Evolutionary conservation across 192 early-diverging fungal genomes (phyloP), one percentile per base, ranked within the genome.

Genomic region (Phlyctochytrium bullatum): DNA sequence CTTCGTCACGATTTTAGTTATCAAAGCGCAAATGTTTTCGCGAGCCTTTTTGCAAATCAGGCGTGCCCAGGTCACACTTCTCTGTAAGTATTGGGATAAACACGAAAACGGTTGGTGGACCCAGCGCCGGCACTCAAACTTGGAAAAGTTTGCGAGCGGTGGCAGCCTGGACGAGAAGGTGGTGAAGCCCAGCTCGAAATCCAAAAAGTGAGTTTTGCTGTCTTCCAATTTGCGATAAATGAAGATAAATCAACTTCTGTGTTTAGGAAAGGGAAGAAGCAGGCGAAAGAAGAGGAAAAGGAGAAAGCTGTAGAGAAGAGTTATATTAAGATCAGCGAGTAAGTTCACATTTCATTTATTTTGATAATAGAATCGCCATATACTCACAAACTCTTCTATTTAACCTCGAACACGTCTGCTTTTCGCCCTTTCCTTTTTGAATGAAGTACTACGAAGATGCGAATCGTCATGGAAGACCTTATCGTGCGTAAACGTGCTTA

Each of bases 11-110:
- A 31, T 61, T 35, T 52, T 58, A 80, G 83, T 85, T 16, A 68
- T 85, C 34, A 73, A 78, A 34, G 77, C 78, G 1, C 83, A 85
- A 52, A 2, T 52, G n/a, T 72, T 75, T 29, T 40, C 47, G 20
- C 53, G 61, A 24, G 16, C 33, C 3, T 75, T 67, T 50, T 52
- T 76, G 6, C 66, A 40, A 20, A 72, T 80, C 24, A 68, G 76
- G 2, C 52, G 75, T 23, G 72, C 72, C 4, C 76, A 78, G 56
- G 36, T 82, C 30, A 52, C 63, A 0, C 74, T 72, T 2, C 30
- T 82, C 17, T 34, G 52, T 14, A 72, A 69, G 60, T 72, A 78
- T 62, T 85, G 83, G 83, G 83, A 85, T 36, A 82, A 77, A 34
- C 57, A 74, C 23, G 83, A 82, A 50, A 33, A 57, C 23, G 16